Evolutionary conservation across 2,329 filamentous ascomycete genomes (phyloP).

Genomic region (Ophiosphaerella korrae): DNA sequence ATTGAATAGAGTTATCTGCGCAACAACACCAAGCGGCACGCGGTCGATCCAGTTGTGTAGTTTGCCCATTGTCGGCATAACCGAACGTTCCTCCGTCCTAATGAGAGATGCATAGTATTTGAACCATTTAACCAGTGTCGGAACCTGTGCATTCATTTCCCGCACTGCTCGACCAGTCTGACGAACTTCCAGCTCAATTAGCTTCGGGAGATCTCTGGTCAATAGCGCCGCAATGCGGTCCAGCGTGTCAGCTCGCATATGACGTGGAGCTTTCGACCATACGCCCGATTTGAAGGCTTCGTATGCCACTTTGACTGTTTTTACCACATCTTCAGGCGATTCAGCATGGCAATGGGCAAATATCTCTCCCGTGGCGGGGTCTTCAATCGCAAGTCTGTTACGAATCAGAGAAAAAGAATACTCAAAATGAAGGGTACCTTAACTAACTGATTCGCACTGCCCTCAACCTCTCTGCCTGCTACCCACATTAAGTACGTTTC

Average conservation of each 20-base stretch:
- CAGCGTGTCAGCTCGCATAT: conserved; percentile 65
- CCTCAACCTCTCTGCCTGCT: conserved; percentile 48
- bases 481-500: conserved; percentile 48
- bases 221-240: conserved; percentile 64
- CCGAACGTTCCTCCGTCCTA: conserved; percentile 68
- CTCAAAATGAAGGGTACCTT: conserved; percentile 18
- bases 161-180: conserved; percentile 72
- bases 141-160: conserved; percentile 73
- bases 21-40: conserved; percentile 46
- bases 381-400: conserved; percentile 57
- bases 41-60: conserved; percentile 52
- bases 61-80: conserved; percentile 68
- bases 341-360: conserved; percentile 60
- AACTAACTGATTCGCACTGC: conserved; percentile 55
- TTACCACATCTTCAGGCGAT: conserved; percentile 52
- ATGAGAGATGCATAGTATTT: conserved; percentile 71
- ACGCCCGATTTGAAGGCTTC: conserved; percentile 56
- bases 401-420: conserved; percentile 13
- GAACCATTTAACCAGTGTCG: conserved; percentile 70
- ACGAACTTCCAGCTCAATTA: conserved; percentile 67
- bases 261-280: conserved; percentile 63
- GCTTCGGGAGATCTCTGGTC: conserved; percentile 55
- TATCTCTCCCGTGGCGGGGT: conserved; percentile 59
- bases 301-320: conserved; percentile 52
- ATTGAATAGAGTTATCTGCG: conserved; percentile 48